Evolutionary conservation across 768 basidiomycete species (phyloP).

Genomic region (Rhizopogon salebrosus): DNA sequence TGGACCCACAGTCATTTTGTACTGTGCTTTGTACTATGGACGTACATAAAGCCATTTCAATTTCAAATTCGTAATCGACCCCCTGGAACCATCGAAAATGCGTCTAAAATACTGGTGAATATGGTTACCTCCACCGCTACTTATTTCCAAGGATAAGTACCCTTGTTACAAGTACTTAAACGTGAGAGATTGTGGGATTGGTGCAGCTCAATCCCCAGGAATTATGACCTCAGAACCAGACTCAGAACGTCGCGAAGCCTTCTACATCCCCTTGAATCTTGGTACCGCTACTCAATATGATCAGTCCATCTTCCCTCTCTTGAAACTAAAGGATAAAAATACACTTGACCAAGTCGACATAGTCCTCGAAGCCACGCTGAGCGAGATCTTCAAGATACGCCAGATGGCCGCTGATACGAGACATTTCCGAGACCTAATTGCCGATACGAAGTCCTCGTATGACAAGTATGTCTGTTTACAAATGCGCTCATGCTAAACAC

Average conservation of each 20-base stretch:
- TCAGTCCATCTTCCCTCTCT: slow-evolving; percentile 5
- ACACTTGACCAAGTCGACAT: neutral
- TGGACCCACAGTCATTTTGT: no score
- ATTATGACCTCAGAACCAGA: neutral
- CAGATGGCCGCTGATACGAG: neutral
- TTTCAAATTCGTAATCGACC: neutral
- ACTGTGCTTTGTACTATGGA: no score
- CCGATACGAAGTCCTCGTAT: neutral
- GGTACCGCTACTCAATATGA: slow-evolving; percentile 2
- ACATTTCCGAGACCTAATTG: neutral
- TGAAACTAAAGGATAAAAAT: neutral
- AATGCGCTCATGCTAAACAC: neutral
- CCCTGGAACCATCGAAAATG: neutral
- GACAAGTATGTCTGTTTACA: neutral
- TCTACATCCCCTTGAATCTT: slow-evolving; percentile 5
- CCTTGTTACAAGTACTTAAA: no score
- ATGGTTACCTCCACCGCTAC: no score
- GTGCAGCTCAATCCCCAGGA: no score
- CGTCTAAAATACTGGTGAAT: no score
- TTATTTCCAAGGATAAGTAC: no score
- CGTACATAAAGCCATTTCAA: no score
- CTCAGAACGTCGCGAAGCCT: neutral
- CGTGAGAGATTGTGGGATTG: no score
- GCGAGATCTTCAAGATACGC: slow-evolving; percentile 4
- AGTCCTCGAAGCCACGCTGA: slow-evolving; percentile 9